These are phyloP conservation scores for Helotiales sp. DNA, from an alignment of 2,329 filamentous ascomycete genomes.

Conservation along the genomic window DNA sequence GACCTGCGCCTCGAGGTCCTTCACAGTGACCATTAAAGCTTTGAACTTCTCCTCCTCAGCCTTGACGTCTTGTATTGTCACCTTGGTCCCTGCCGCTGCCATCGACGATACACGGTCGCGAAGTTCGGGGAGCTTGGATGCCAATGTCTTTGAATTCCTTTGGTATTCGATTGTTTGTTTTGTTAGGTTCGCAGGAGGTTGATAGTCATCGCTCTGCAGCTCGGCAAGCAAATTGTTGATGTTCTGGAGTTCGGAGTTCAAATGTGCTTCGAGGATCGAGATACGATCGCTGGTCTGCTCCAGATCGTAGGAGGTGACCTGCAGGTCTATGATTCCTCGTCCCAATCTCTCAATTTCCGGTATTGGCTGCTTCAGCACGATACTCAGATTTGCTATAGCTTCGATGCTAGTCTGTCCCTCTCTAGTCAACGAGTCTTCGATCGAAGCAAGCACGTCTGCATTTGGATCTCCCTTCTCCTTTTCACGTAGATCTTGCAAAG, in stretches of 20 bases:
- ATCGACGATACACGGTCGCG: conserved; percentile 51
- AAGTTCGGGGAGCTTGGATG: conserved; percentile 67
- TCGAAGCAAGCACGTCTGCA: conserved; percentile 47
- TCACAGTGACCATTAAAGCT: conserved; percentile 56
- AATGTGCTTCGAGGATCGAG: conserved; percentile 53
- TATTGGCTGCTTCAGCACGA: conserved; percentile 44
- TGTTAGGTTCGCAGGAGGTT: conserved; percentile 57
- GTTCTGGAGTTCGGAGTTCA: conserved; percentile 50
- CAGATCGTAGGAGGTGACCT: conserved; percentile 50
- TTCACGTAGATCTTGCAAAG: conserved; percentile 54
- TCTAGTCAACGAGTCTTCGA: conserved; percentile 54
- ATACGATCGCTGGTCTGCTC: conserved; percentile 58
- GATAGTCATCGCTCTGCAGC: conserved; percentile 48
- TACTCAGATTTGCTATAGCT: conserved; percentile 55
- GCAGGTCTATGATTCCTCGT: conserved; percentile 54
- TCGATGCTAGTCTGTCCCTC: conserved; percentile 58
- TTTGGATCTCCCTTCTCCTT: conserved; percentile 37
- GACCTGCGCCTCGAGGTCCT: conserved; percentile 61
- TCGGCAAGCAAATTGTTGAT: conserved; percentile 43
- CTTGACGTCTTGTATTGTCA: conserved; percentile 58
- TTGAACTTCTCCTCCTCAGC: conserved; percentile 59
- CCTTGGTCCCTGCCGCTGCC: conserved; percentile 25
- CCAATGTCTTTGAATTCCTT: conserved; percentile 66
- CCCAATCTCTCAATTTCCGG: conserved; percentile 48
- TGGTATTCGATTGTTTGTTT: conserved; percentile 74